Base-by-base conservation (phyloP, 768 basidiomycete genomes). In the Mycena polygramma region DNA sequence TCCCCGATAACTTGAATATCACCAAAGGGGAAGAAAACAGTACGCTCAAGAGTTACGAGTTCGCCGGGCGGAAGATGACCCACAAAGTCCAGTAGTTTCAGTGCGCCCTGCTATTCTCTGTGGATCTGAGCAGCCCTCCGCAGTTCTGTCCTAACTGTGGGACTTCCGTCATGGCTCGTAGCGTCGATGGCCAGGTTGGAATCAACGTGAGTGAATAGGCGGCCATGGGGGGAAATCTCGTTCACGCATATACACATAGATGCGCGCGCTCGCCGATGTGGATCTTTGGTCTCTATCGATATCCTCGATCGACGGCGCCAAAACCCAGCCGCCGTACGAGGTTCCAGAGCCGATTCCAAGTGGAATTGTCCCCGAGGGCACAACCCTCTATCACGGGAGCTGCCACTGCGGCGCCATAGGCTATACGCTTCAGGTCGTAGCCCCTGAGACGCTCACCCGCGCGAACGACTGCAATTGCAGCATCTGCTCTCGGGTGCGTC, bases 361-460 rank as follows among this genome's bases (percentile, higher is more conserved):
- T 3, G 68, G 39, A 0, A 8, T 55, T 26, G 51, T 63, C 24
- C 41, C 67, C 36, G 60, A 68, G 26, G 70, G 64, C 15, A 22
- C 55, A 45, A 62, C 49, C 1, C 37, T 57, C 7, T 71, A 71
- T 20, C 45, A 51, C 24, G 70, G 70, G 7, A 66, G 37, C 53
- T 71, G 70, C 65, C 70, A 71, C 37, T 71, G 70, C 57, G 70
- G 70, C 11, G 70, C 70, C 20, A 61, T 71, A 26, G 52, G 37
- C 14, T 71, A 51, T 30, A 14, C 54, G 36, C 11, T 66, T 30
- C 30, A 6, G 30, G 30, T 30, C 13, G 46, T 58, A 20, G 53
- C 10, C 48, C 46, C 60, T 5, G 37, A 63, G 26, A 22, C 55
- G 20, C 7, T 71, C 30, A 35, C 41, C 20, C 4, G 17, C 11